Percentiles rank a stretch among this genome's conserved stretches.
These are phyloP conservation scores for Alternaria solani DNA, from an alignment of 2,329 filamentous ascomycete genomes.

Conservation along the genomic window DNA sequence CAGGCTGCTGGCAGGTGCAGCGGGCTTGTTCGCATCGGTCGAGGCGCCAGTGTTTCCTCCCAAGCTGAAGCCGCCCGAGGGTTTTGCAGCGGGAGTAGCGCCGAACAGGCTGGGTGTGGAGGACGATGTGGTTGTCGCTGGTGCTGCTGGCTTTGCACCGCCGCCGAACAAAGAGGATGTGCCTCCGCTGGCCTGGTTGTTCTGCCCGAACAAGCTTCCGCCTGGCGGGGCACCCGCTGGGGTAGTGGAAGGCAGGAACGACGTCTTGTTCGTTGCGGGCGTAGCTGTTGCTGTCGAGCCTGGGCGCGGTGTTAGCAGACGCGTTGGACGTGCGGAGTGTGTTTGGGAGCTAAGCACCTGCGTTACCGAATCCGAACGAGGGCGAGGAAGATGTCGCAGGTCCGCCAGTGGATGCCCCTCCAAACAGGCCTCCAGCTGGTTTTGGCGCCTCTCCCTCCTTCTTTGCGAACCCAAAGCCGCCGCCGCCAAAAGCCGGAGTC, in stretches of 20 bases:
- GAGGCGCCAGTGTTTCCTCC: constrained; percentile 37
- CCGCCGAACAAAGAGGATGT: constrained; percentile 29
- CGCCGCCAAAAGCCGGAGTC: constrained; percentile 25
- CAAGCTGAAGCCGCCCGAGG: constrained; percentile 28
- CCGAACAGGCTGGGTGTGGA: constrained; percentile 42
- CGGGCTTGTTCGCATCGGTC: constrained; percentile 44
- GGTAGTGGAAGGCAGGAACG: constrained; percentile 49
- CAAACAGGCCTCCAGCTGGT: constrained; percentile 29
- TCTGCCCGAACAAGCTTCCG: constrained; percentile 38
- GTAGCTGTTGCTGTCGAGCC: constrained; percentile 43
- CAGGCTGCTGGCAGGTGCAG: constrained; percentile 30
- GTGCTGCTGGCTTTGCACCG: constrained; percentile 34
- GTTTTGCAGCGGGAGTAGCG: constrained; percentile 34
- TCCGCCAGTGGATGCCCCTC: constrained; percentile 21
- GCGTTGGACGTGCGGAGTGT: neutral
- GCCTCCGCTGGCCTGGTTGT: constrained; percentile 18
- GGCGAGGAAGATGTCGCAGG: constrained; percentile 27
- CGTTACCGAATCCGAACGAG: constrained; percentile 21
- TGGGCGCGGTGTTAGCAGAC: constrained; percentile 19
- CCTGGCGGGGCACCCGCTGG: constrained; percentile 51
- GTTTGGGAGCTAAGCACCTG: constrained; percentile 18
- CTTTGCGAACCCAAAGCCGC: constrained; percentile 28
- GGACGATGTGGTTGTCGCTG: constrained; percentile 36
- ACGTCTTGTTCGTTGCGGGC: constrained; percentile 48
- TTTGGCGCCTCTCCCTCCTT: constrained; percentile 34